Percentiles rank a stretch among this genome's conserved stretches.
Conservation (phyloP, 177 flowering plant species). For the Telopea speciosissima region DNA sequence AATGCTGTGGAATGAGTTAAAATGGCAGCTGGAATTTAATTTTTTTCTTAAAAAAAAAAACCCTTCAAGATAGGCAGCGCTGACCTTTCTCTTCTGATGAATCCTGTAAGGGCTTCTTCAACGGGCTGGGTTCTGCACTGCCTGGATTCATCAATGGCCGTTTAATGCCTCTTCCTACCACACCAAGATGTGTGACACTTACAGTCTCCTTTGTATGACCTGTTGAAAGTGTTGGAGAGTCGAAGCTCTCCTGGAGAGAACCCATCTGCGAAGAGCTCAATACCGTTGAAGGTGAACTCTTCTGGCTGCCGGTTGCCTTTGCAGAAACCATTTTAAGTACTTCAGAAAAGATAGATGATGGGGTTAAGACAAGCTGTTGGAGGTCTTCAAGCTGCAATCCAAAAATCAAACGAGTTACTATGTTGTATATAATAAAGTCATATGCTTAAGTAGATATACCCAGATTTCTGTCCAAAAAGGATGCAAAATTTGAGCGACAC, state of each 20-base stretch:
- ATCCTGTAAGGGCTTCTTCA: slow-evolving; percentile 46
- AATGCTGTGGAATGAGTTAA: too few species aligned
- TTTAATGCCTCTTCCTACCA: slow-evolving; percentile 96
- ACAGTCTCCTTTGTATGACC: slow-evolving; percentile 56
- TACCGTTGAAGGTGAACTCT: slow-evolving; percentile 23
- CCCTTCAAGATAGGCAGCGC: slow-evolving; percentile 27
- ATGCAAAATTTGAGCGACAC: not conserved
- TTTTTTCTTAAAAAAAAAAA: not conserved
- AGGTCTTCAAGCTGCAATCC: slow-evolving; percentile 87
- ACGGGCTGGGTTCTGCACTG: slow-evolving; percentile 34
- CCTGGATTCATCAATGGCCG: slow-evolving; percentile 46
- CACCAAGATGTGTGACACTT: slow-evolving; percentile 82
- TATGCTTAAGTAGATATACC: not conserved
- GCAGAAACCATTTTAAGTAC: slow-evolving; percentile 49
- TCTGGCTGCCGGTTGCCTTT: slow-evolving; percentile 32
- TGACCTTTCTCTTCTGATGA: slow-evolving; percentile 32
- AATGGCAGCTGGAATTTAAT: not conserved
- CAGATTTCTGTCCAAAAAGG: not conserved
- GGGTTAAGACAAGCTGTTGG: slow-evolving; percentile 54
- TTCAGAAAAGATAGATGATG: slow-evolving; percentile 62
- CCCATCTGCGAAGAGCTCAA: slow-evolving; percentile 54
- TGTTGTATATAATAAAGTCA: not conserved
- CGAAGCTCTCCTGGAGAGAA: slow-evolving; percentile 28
- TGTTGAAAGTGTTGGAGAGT: slow-evolving; percentile 63
- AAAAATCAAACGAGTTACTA: not conserved